Conservation (phyloP, 179 eudicot genomes). For the Camellia oleifera region DNA sequence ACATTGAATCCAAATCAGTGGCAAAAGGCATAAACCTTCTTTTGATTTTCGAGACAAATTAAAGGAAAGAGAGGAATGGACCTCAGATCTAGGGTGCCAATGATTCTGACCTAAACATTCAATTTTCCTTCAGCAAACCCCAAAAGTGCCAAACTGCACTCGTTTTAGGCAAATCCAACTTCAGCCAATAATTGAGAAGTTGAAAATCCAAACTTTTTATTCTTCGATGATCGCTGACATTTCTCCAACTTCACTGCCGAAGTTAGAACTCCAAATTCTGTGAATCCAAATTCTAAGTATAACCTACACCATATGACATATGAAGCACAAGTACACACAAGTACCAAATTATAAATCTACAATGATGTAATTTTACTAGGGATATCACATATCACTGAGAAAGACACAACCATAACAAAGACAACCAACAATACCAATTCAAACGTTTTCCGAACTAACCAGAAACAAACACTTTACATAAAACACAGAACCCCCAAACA, state of each 20-base stretch:
- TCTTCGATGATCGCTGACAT: too few species aligned
- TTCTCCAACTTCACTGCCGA: too few species aligned
- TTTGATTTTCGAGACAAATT: background rate
- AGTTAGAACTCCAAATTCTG: background rate
- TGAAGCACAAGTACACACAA: background rate
- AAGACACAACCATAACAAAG: background rate
- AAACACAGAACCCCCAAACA: constrained; percentile 4
- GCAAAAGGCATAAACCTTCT: background rate
- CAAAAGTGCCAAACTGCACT: background rate
- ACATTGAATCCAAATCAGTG: background rate
- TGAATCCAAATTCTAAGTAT: background rate
- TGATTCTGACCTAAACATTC: background rate
- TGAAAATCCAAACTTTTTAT: too few species aligned
- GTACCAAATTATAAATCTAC: background rate
- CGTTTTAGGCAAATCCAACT: background rate
- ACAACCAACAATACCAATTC: constrained; percentile 8
- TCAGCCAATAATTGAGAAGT: too few species aligned
- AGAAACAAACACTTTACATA: constrained; percentile 4
- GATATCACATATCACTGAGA: background rate
- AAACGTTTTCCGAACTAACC: background rate
- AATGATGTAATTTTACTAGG: too few species aligned
- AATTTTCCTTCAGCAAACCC: background rate
- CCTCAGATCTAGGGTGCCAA: background rate
- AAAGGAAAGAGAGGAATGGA: background rate
- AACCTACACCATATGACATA: background rate